Base-by-base conservation (phyloP, 2,329 filamentous ascomycete species). In the Fusarium nelsonii region DNA sequence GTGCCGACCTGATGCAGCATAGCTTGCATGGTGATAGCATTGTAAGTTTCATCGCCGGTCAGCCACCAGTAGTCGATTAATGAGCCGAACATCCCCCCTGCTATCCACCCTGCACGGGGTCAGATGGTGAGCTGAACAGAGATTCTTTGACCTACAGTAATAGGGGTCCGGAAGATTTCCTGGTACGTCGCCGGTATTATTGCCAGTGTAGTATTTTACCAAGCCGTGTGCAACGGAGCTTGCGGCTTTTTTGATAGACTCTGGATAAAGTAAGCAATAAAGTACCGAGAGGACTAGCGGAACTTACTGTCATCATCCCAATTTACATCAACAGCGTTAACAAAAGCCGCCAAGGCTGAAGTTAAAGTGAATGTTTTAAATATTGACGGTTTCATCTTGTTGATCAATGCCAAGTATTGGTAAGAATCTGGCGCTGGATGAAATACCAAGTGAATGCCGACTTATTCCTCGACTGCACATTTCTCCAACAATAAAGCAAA, bases 31-130 rank as follows among this genome's bases (percentile, higher is more conserved):
- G 86, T 86, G 34, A 88, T 82, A 10, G 83, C 79, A 75, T 90
- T 90, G 80, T 92, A 92, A 4, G 85, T 84, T 1, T 80, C 76
- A 78, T 93, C 90, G 15, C 88, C 90, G 0, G 90, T 92, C 57
- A 89, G 84, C 68, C 86, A 85, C 88, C 89, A 92, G 78, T 93
- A 93, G 77, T 93, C 90, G 55, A 93, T 80, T 68, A 93, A 76
- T 3, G 88, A 87, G 53, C 90, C 88, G 73, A 93, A 92, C 84
- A 93, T 85, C 53, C 89, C 88, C n/a, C 90, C 88, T 1, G 89
- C 88, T 77, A 92, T 90, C 91, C 91, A 94, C 91, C 84, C 79
- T 81, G 40, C 36, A 28, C 8, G 33, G 15, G 33, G 15, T 20
- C 81, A 39, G 81, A 26, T 77, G 78, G 79, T 82, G 33, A 36